phyloP scores from a whole-genome alignment of 352 stramenopile genomes.

The Globisporangium carolinianum region DNA sequence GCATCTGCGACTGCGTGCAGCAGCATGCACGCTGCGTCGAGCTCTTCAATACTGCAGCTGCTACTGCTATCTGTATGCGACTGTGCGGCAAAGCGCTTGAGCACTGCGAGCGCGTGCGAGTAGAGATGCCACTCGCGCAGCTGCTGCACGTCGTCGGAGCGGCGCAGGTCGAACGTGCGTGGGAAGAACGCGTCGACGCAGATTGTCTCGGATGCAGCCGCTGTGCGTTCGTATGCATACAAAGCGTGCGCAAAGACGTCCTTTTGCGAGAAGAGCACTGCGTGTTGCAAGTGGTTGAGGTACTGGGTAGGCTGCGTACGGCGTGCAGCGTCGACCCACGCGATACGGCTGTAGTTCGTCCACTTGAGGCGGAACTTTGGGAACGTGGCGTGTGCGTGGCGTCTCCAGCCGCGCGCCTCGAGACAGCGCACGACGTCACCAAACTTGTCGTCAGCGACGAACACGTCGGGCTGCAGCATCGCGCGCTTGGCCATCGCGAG shows the following conservation, averaged over 20 bases:
- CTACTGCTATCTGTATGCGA: not conserved
- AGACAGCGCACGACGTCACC: slow-evolving; percentile 35
- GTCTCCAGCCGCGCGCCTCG: slow-evolving; percentile 30
- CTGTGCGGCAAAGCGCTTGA: slow-evolving; percentile 20
- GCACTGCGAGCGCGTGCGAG: slow-evolving; percentile 27
- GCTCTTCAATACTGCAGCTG: not conserved
- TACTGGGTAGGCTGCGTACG: slow-evolving; percentile 25
- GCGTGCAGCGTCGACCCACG: slow-evolving; percentile 29
- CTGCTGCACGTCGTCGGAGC: slow-evolving; percentile 5
- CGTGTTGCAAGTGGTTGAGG: slow-evolving; percentile 66
- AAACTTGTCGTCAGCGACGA: slow-evolving; percentile 59
- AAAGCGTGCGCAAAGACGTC: slow-evolving; percentile 35
- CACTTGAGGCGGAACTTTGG: slow-evolving; percentile 55
- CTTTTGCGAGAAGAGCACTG: slow-evolving; percentile 61
- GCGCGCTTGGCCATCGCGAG: too few relatives aligned
- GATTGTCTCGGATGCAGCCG: not conserved
- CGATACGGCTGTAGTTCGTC: slow-evolving; percentile 64
- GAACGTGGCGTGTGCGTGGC: slow-evolving; percentile 49
- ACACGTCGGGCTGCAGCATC: slow-evolving; percentile 15
- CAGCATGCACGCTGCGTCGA: slow-evolving; percentile 5
- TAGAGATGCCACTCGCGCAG: slow-evolving; percentile 47
- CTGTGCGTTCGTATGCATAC: slow-evolving; percentile 15
- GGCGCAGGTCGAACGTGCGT: slow-evolving; percentile 35
- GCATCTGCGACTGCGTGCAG: not conserved
- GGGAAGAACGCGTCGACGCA: slow-evolving; percentile 42